These are phyloP conservation scores for Tagetes patula DNA, from an alignment of 129 eudicot genomes.

Conservation along the genomic window DNA sequence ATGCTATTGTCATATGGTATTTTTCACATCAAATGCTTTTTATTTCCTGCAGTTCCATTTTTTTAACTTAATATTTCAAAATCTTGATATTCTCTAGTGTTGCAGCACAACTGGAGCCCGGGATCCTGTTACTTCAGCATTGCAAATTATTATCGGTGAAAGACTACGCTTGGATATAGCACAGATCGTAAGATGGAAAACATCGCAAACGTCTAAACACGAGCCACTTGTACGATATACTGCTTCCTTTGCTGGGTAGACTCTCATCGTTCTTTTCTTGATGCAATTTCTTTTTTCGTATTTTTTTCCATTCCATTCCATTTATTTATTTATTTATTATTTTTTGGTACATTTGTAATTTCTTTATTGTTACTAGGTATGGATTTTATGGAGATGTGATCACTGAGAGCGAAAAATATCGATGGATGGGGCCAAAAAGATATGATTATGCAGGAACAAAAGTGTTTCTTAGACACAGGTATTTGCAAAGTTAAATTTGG, in stretches of 20 bases:
- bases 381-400: constrained; percentile 94
- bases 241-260: constrained; percentile 88
- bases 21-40: constrained; percentile 10
- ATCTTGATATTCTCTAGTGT: not conserved
- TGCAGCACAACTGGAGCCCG: constrained; percentile 87
- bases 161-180: constrained; percentile 75
- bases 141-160: constrained; percentile 85
- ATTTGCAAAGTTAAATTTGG: constrained; percentile 10
- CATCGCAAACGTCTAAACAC: constrained; percentile 49
- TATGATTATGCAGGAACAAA: constrained; percentile 93
- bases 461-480: constrained; percentile 83
- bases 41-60: not conserved
- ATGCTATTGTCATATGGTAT: constrained; percentile 91
- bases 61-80: not conserved
- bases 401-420: constrained; percentile 77
- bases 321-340: not conserved
- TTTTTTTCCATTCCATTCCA: not conserved
- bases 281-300: not conserved
- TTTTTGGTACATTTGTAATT: not conserved
- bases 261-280: not conserved
- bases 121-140: constrained; percentile 88
- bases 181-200: constrained; percentile 81
- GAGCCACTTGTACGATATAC: constrained; percentile 78
- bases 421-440: constrained; percentile 96
- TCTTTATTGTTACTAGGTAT: constrained; percentile 48